Evolutionary conservation across 2,329 filamentous ascomycete species (phyloP).

Genomic region (Periconia digitata): DNA sequence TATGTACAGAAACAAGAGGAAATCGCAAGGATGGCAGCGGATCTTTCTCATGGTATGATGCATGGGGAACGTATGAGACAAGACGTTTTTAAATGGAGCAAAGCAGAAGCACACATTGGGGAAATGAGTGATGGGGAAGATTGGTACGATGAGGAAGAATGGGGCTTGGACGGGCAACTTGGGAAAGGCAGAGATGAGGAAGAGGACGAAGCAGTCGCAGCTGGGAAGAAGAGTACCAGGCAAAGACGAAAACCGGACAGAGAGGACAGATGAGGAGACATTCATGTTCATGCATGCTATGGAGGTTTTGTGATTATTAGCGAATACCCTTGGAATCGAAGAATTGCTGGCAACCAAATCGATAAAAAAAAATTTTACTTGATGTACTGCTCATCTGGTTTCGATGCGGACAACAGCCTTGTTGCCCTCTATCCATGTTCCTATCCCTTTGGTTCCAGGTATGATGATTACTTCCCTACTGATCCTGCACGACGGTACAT

Average conservation of each 20-base stretch:
- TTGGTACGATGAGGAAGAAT: constrained; percentile 83
- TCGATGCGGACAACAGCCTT: constrained; percentile 75
- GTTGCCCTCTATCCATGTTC: constrained; percentile 76
- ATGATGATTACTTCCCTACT: constrained; percentile 78
- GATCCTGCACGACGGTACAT: constrained; percentile 71
- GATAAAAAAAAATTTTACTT: background rate
- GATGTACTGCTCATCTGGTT: constrained; percentile 34
- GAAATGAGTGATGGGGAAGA: constrained; percentile 89
- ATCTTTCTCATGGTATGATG: constrained; percentile 70
- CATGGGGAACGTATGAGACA: constrained; percentile 71
- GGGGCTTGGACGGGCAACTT: constrained; percentile 71
- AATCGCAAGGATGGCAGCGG: constrained; percentile 69
- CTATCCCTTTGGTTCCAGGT: constrained; percentile 78
- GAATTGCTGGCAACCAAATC: background rate
- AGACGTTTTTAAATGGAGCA: constrained; percentile 72
- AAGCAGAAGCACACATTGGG: constrained; percentile 73
- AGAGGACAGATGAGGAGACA: constrained; percentile 39
- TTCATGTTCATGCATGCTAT: no score
- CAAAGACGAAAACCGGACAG: constrained; percentile 40
- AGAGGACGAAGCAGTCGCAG: constrained; percentile 61
- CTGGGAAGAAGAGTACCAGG: constrained; percentile 53
- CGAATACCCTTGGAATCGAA: constrained; percentile 16
- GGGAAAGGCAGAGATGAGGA: constrained; percentile 85
- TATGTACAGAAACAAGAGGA: constrained; percentile 88
- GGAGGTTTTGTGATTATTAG: background rate